Base-by-base conservation (phyloP, 441 rosid species). In the Brassica balearica region DNA sequence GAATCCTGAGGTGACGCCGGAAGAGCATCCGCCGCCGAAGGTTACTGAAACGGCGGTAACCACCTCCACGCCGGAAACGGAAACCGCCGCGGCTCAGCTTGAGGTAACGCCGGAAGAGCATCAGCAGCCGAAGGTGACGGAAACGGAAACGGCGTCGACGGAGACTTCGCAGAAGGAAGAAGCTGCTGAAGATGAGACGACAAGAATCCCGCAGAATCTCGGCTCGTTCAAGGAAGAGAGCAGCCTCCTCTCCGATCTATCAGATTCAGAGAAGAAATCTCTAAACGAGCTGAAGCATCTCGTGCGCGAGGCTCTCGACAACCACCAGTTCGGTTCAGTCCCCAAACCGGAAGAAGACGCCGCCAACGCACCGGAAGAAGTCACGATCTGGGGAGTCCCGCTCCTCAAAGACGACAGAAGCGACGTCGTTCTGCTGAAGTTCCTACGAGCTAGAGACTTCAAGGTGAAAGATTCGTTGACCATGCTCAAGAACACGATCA, bases 211-310 rank as follows among this genome's bases (percentile, higher is more conserved):
- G 32, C 80, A 76, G 64, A 81, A 80, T 38, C 79, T 86, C 9
- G 87, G 64, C 27, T 94, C 97, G 12, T 94, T 92, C 80, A 92
- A 92, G 82, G 98, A 94, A 82, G 97, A 94, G 79, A 92, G 92
- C 79, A 90, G 90, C 73, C 72, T 69, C 20, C 84, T 89, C 14
- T 82, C 87, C 46, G 96, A 93, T 86, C 95, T 95, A 69, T 84
- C 94, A 0, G 86, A 87, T 15, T 58, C 77, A n/a, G 92, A 95
- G 81, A 85, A 78, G 72, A 91, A 85, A 79, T 88, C 92, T 38
- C 81, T 93, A 3, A 86, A 87, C 27, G 98, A 95, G 51, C 81
- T 95, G 2, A 93, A 83, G 73, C 73, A 77, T n/a, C 84, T 89
- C 1, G 87, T 93, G 0, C 81, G 77, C 34, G 92, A 85, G 27